phyloP scores from a whole-genome alignment of 1,284 basidiomycete species.

The Ustilago sp. region DNA sequence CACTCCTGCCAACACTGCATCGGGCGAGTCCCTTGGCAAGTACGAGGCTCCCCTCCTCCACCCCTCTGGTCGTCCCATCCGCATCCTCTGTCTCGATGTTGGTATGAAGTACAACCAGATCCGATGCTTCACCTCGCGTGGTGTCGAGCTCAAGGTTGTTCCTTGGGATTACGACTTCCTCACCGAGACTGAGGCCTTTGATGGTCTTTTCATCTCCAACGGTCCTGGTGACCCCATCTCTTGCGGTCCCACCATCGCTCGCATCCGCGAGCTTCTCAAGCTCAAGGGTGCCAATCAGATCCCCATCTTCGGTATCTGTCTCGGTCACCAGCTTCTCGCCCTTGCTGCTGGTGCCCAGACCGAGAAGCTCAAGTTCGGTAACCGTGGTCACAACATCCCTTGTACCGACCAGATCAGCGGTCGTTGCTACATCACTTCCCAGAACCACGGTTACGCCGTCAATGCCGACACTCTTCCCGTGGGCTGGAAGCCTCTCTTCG shows the following conservation, averaged over 20 bases:
- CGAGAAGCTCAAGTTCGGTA: constrained; percentile 99
- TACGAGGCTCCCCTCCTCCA: constrained; percentile 74
- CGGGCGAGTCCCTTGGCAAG: constrained; percentile 71
- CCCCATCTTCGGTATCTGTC: constrained; percentile 98
- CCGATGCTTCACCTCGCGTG: constrained; percentile 91
- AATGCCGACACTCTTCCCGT: constrained; percentile 81
- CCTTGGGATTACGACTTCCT: constrained; percentile 97
- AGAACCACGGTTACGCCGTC: constrained; percentile 99
- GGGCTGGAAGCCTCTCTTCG: constrained; percentile 94
- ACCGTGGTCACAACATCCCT: constrained; percentile 98
- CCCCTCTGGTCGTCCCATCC: constrained; percentile 81
- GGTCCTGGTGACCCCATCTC: constrained; percentile 97
- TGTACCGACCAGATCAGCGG: constrained; percentile 94
- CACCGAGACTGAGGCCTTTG: constrained; percentile 79
- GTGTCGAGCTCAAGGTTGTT: constrained; percentile 95
- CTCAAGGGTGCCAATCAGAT: constrained; percentile 75
- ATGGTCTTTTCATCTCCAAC: constrained; percentile 97
- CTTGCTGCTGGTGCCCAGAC: constrained; percentile 93
- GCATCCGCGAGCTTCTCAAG: constrained; percentile 78
- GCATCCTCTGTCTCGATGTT: constrained; percentile 92
- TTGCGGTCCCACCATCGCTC: constrained; percentile 76
- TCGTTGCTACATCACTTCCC: constrained; percentile 97
- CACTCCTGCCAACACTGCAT: constrained; percentile 68
- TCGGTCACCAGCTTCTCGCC: constrained; percentile 96
- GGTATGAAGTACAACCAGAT: constrained; percentile 99